A percentile compares a stretch with the other conserved stretches of the same genome.
phyloP scores from a whole-genome alignment of 768 basidiomycete species.

The Suillus paluster region DNA sequence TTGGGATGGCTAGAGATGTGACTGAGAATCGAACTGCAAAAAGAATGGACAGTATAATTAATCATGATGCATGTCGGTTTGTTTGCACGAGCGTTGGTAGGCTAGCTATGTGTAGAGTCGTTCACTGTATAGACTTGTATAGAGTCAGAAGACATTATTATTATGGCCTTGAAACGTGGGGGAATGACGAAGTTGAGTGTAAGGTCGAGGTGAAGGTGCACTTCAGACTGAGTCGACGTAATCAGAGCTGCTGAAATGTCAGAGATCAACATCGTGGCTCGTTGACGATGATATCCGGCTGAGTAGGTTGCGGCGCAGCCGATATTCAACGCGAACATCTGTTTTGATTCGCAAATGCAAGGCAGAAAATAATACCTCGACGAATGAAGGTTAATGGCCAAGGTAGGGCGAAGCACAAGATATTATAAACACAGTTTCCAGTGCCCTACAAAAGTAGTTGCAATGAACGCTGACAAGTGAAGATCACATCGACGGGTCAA shows the following conservation, averaged over 20 bases:
- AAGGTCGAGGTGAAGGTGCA: conserved; percentile 65
- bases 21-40: background rate
- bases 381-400: background rate
- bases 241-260: conserved; percentile 39
- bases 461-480: background rate
- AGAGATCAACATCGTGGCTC: conserved; percentile 52
- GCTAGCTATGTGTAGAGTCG: background rate
- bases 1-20: background rate
- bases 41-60: background rate
- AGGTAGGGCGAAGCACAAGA: background rate
- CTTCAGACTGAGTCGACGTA: too few species aligned
- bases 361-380: background rate
- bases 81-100: background rate
- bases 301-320: conserved; percentile 49
- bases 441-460: background rate
- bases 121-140: background rate
- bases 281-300: conserved; percentile 51
- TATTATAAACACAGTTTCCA: background rate
- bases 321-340: conserved; percentile 48
- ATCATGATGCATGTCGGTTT: background rate
- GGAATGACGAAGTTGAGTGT: conserved; percentile 62
- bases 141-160: background rate
- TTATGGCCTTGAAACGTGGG: conserved; percentile 22
- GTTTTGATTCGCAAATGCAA: background rate
- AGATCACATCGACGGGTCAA: conserved; percentile 55